Conservation (phyloP, 768 basidiomycete species). For the Cystofilobasidium capitatum region DNA sequence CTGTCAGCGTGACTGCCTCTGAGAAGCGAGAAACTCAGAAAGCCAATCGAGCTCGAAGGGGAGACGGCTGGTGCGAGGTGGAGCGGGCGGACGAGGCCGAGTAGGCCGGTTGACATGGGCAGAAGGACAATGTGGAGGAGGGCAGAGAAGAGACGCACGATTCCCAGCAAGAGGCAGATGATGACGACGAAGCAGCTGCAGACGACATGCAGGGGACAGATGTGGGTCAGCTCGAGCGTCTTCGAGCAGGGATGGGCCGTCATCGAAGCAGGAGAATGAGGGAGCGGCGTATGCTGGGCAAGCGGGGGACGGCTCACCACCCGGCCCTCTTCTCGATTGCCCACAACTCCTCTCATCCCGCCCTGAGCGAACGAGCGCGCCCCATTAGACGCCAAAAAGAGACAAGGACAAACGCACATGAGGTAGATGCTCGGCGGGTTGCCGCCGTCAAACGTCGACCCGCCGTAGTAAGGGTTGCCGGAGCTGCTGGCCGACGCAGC, state of each 20-base stretch:
- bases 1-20: not conserved
- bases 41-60: too few relatives aligned
- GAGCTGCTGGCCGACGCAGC: too few relatives aligned
- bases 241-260: not conserved
- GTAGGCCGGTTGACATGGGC: not conserved
- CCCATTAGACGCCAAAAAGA: too few relatives aligned
- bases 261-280: not conserved
- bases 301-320: too few relatives aligned
- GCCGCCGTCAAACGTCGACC: not conserved
- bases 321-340: too few relatives aligned
- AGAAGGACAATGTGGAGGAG: not conserved
- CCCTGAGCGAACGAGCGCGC: too few relatives aligned
- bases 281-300: not conserved
- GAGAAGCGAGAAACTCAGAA: not conserved
- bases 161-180: slow-evolving; percentile 11
- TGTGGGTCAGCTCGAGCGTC: too few relatives aligned
- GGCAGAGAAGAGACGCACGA: not conserved
- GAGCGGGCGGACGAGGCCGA: not conserved
- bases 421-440: not conserved
- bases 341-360: too few relatives aligned
- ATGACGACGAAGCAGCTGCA: slow-evolving; percentile 18
- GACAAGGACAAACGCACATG: not conserved
- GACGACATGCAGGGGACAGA: not conserved
- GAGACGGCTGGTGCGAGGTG: not conserved
- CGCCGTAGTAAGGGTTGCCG: not conserved